phyloP scores from a whole-genome alignment of 495 filamentous ascomycete genomes.

The Clavariopsis aquatica region DNA sequence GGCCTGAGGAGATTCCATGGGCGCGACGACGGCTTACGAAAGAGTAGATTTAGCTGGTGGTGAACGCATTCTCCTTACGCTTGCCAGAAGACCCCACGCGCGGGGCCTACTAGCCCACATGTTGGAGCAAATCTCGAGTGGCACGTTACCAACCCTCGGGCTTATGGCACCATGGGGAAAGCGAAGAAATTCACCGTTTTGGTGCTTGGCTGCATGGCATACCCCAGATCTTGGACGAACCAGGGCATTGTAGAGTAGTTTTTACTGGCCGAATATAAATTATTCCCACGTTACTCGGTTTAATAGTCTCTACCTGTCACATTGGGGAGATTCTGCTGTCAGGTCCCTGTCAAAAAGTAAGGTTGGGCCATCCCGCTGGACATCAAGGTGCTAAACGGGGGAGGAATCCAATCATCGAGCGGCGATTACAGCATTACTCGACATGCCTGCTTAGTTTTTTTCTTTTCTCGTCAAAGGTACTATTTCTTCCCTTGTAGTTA shows the following conservation, averaged over 20 bases:
- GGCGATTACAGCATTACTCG: background rate
- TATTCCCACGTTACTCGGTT: too few species aligned
- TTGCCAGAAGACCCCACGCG: background rate
- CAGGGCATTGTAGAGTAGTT: background rate
- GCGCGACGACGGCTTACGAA: background rate
- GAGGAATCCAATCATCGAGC: background rate
- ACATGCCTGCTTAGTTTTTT: background rate
- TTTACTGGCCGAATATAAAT: background rate
- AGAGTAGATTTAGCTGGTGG: background rate
- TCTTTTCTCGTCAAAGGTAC: background rate
- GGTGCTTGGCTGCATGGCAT: background rate
- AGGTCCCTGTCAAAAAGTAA: background rate
- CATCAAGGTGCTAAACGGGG: background rate
- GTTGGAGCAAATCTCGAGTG: background rate
- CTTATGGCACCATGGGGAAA: background rate
- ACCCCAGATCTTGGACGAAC: background rate
- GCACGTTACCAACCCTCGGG: background rate
- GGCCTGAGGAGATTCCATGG: constrained; percentile 15
- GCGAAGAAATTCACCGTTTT: constrained; percentile 1
- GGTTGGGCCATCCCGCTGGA: background rate
- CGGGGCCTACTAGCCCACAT: background rate
- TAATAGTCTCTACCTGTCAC: background rate
- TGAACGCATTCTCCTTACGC: background rate
- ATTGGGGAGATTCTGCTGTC: background rate
- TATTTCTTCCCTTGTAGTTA: background rate